Evolutionary conservation across 495 filamentous ascomycete species (phyloP).

Genomic region (Parmelia sp.): DNA sequence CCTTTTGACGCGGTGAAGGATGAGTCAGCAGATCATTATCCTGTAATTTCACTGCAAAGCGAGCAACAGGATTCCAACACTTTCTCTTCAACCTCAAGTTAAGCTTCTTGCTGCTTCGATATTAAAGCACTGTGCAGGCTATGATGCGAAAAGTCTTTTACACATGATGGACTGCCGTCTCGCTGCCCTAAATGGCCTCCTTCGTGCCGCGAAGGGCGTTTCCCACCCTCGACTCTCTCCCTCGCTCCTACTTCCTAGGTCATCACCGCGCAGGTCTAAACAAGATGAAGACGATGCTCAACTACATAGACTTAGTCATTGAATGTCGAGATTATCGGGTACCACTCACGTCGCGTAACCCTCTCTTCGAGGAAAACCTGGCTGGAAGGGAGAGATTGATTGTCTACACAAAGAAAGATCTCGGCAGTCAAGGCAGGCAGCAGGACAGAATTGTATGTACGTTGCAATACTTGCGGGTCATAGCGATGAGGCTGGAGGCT

Average conservation of each 20-base stretch:
- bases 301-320: constrained; percentile 77
- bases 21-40: constrained; percentile 1
- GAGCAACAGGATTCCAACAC: neutral
- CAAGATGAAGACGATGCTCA: constrained; percentile 79
- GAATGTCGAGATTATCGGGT: constrained; percentile 93
- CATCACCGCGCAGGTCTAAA: constrained; percentile 80
- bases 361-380: constrained; percentile 75
- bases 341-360: constrained; percentile 82
- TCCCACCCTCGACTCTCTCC: constrained; percentile 61
- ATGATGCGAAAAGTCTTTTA: neutral
- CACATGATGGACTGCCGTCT: constrained; percentile 3
- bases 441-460: constrained; percentile 30
- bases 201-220: constrained; percentile 74
- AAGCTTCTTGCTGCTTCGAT: neutral
- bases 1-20: neutral
- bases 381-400: constrained; percentile 64
- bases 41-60: no score
- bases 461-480: neutral
- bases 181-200: constrained; percentile 22
- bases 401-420: constrained; percentile 86
- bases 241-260: constrained; percentile 92
- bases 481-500: neutral
- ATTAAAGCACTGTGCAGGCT: constrained; percentile 11
- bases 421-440: constrained; percentile 44
- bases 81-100: neutral